Conservation (phyloP, 2,329 filamentous ascomycete species). For the Colletotrichum sp. region DNA sequence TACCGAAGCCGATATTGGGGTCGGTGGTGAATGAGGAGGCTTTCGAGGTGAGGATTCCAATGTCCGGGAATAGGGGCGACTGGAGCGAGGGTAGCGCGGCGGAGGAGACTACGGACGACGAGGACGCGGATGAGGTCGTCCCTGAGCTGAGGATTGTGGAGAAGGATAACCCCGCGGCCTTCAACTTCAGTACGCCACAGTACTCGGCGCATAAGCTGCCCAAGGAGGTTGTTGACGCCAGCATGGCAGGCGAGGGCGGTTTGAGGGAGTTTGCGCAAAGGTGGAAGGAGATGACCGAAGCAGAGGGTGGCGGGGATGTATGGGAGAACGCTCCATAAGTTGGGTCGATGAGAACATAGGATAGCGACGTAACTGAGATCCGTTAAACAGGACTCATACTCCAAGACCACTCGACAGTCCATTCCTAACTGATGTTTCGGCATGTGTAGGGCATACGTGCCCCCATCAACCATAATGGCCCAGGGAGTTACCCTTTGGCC, state of each 20-base stretch:
- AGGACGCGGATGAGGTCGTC: conserved; percentile 51
- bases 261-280: conserved; percentile 81
- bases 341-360: neutral
- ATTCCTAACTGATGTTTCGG: rapidly evolving
- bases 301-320: conserved; percentile 40
- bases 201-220: conserved; percentile 97
- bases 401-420: neutral
- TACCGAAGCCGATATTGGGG: conserved; percentile 63
- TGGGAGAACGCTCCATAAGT: conserved; percentile 34
- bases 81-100: conserved; percentile 35
- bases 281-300: conserved; percentile 68
- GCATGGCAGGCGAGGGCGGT: conserved; percentile 71
- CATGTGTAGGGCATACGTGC: neutral
- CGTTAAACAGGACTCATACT: neutral
- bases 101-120: conserved; percentile 39
- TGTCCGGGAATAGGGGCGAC: conserved; percentile 27
- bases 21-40: conserved; percentile 39
- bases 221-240: conserved; percentile 84
- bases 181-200: conserved; percentile 82
- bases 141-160: conserved; percentile 82
- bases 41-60: neutral
- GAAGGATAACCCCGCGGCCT: conserved; percentile 86
- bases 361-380: neutral
- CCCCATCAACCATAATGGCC: too few species aligned
- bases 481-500: too few species aligned